Evolutionary conservation across 441 rosid species (phyloP).

Genomic region (Breynia disticha): DNA sequence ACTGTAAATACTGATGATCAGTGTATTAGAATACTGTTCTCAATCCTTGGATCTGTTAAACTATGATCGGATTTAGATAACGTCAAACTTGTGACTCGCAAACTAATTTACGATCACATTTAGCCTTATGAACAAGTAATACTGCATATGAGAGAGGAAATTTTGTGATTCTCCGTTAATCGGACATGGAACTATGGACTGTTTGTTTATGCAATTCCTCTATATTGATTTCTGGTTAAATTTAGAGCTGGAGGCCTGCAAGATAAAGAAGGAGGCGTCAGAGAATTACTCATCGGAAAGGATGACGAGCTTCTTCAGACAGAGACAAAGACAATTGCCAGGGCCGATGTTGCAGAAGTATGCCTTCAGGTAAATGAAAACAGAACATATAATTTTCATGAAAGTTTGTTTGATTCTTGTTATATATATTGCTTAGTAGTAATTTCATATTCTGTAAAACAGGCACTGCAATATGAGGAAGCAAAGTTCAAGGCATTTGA

Average conservation of each 20-base stretch:
- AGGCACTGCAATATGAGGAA: conserved; percentile 79
- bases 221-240: conserved; percentile 15
- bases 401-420: too few relatives aligned
- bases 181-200: not conserved
- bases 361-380: conserved; percentile 60
- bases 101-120: too few relatives aligned
- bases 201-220: conserved; percentile 4
- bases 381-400: too few relatives aligned
- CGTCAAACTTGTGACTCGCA: too few relatives aligned
- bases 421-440: too few relatives aligned
- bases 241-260: conserved; percentile 93
- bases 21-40: too few relatives aligned
- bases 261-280: conserved; percentile 74
- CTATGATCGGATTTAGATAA: too few relatives aligned
- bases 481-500: conserved; percentile 83
- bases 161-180: too few relatives aligned
- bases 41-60: too few relatives aligned
- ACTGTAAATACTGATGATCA: too few relatives aligned
- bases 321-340: conserved; percentile 57
- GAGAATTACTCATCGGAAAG: conserved; percentile 80
- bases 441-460: not conserved
- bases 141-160: too few relatives aligned
- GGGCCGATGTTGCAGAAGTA: conserved; percentile 93
- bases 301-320: conserved; percentile 93
- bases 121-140: too few relatives aligned